Evolutionary conservation across 179 eudicot genomes (phyloP), one percentile per base, ranked within the genome.

Genomic region (Beta macrorhiza): DNA sequence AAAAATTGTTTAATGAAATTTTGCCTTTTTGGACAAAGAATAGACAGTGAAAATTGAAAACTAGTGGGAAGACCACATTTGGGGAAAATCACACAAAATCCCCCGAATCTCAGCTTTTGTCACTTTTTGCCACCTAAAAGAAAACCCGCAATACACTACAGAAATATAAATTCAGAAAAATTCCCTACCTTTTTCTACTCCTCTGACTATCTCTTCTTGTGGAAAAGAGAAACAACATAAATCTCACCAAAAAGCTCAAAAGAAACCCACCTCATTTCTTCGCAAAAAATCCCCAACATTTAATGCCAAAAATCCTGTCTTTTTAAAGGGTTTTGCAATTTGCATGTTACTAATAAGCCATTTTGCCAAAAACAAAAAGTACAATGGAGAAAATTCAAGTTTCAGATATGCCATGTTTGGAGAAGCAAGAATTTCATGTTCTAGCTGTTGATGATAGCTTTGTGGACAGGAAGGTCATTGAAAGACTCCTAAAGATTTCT

Each of bases 371-470:
- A 51, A 19, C 51, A 47, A 64, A 4, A 9, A 15, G 47, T 45
- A 45, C 14, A 70, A 52, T 17, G 44, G 79, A 5, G 85, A 83
- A n/a, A 74, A 42, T 5, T 25, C 64, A 67, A 75, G 16, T 75
- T 82, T 70, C 69, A 4, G 80, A 29, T 29, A 81, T 29, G 85
- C 59, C 68, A 55, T 79, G 82, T 20, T 53, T 69, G 75, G 88
- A 83, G 29, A 76, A 74, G 45, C 81, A 78, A 61, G 89, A 91
- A 72, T 77, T 91, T 80, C 93, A 91, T 88, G 95, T 91, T 5
- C 89, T 91, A 45, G 95, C 91, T 63, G 95, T 91, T 37, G 95
- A 91, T 90, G 95, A 91, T 72, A 91, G 91, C 62, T 82, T 87
- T 76, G 90, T 91, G 49, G 95, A 91, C 44, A 82, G 95, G 72